A percentile compares a stretch with the other conserved stretches of the same genome.
phyloP scores from a whole-genome alignment of 768 basidiomycete species.

The Sutorius australiensis region DNA sequence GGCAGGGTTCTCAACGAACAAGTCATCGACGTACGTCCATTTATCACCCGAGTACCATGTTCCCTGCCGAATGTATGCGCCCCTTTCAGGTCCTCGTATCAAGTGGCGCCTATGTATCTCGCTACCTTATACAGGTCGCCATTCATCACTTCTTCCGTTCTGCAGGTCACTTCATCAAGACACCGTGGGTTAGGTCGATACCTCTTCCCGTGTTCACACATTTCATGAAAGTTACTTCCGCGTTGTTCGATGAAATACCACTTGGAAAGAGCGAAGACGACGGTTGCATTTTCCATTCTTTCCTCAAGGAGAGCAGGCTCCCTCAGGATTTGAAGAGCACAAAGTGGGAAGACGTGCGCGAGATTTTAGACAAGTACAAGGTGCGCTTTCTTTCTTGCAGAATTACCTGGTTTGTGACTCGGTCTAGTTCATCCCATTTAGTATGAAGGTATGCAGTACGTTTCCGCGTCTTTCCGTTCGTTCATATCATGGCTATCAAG shows the following conservation, averaged over 20 bases:
- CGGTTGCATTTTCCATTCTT: constrained; percentile 57
- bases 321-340: constrained; percentile 56
- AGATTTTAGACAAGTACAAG: constrained; percentile 67
- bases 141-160: constrained; percentile 78
- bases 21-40: constrained; percentile 61
- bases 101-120: constrained; percentile 74
- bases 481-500: constrained; percentile 33
- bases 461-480: not conserved
- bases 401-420: constrained; percentile 13
- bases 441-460: constrained; percentile 48
- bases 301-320: constrained; percentile 67
- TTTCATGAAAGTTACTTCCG: constrained; percentile 57
- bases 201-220: constrained; percentile 58
- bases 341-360: constrained; percentile 61
- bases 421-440: constrained; percentile 73
- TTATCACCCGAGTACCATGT: constrained; percentile 19
- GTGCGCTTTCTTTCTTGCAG: constrained; percentile 32
- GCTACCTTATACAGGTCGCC: constrained; percentile 74
- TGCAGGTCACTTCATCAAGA: constrained; percentile 70
- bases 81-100: constrained; percentile 58
- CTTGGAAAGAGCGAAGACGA: constrained; percentile 73
- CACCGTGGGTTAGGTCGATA: constrained; percentile 67
- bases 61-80: constrained; percentile 27
- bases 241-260: constrained; percentile 63
- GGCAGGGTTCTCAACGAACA: constrained; percentile 61